Evolutionary conservation across 768 basidiomycete genomes (phyloP).

Genomic region (Pisolithus albus): DNA sequence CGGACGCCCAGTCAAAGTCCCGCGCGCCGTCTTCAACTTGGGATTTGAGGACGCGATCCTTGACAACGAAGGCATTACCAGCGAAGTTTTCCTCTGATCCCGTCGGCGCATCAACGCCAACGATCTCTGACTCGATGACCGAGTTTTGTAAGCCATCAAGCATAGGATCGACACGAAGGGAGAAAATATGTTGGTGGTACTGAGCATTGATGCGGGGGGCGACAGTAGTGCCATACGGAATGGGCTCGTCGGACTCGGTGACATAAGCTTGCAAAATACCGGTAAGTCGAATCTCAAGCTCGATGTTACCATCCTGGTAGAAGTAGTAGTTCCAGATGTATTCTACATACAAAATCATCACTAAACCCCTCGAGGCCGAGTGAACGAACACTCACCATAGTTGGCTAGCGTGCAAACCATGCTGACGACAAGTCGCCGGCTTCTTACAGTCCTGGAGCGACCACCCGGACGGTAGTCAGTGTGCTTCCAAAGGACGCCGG

Average conservation of each 20-base stretch:
- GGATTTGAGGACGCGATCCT: slow-evolving; percentile 48
- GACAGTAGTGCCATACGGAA: slow-evolving; percentile 62
- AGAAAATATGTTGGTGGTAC: slow-evolving; percentile 79
- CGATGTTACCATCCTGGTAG: slow-evolving; percentile 86
- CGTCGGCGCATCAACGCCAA: slow-evolving; percentile 53
- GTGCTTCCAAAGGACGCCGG: slow-evolving; percentile 91
- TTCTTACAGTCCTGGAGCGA: slow-evolving; percentile 69
- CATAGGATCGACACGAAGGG: slow-evolving; percentile 82
- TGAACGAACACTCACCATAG: slow-evolving; percentile 53
- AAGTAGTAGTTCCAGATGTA: slow-evolving; percentile 86
- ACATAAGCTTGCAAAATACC: slow-evolving; percentile 78
- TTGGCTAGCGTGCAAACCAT: slow-evolving; percentile 91
- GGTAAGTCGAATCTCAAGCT: slow-evolving; percentile 77
- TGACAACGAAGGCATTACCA: slow-evolving; percentile 74
- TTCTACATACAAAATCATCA: slow-evolving; percentile 36
- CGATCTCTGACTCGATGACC: slow-evolving; percentile 75
- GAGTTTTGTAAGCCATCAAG: slow-evolving; percentile 80
- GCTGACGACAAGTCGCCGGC: slow-evolving; percentile 80
- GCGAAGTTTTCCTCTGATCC: slow-evolving; percentile 76
- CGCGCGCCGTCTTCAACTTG: slow-evolving; percentile 48
- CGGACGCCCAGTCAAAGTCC: slow-evolving; percentile 55
- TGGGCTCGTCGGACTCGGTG: slow-evolving; percentile 53
- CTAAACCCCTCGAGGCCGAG: not conserved
- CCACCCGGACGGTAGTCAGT: slow-evolving; percentile 84
- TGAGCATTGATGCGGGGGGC: slow-evolving; percentile 81